Percentiles rank a stretch among this genome's conserved stretches.
Evolutionary conservation across 139 green algal genomes (phyloP).

Genomic region (Chlamydomonas schloesseri): DNA sequence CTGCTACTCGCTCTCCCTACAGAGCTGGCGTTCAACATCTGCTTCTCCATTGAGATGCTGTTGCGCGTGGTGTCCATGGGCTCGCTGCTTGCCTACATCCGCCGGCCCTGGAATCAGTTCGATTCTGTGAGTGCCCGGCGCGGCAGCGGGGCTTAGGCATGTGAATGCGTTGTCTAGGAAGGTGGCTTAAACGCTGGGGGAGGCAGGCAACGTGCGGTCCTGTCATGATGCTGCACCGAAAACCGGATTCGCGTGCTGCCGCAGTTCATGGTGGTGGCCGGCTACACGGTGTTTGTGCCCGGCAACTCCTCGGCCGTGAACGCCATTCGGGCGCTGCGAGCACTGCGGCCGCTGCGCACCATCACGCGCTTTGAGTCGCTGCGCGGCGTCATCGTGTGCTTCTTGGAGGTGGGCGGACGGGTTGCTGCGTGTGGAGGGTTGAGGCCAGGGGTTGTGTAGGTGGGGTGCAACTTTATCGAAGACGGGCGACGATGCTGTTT

Average conservation of each 20-base stretch:
- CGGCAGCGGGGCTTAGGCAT: no score
- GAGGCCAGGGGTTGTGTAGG: no score
- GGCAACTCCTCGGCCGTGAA: slow-evolving; percentile 55
- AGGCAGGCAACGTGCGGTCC: no score
- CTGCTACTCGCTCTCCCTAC: background rate
- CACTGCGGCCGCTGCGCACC: slow-evolving; percentile 84
- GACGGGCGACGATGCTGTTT: background rate
- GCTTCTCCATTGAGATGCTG: slow-evolving; percentile 81
- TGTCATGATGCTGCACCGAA: no score
- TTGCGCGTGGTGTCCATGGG: slow-evolving; percentile 68
- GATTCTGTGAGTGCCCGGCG: slow-evolving; percentile 2
- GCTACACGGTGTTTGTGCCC: slow-evolving; percentile 74
- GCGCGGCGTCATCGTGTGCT: slow-evolving; percentile 78
- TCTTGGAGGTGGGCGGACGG: slow-evolving; percentile 78
- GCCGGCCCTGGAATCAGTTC: slow-evolving; percentile 74
- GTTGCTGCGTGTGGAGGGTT: no score
- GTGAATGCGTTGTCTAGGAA: no score
- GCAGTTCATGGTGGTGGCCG: slow-evolving; percentile 75
- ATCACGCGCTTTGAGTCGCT: slow-evolving; percentile 84
- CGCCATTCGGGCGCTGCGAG: slow-evolving; percentile 77
- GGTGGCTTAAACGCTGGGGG: no score
- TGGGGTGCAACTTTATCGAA: background rate
- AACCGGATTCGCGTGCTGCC: no score
- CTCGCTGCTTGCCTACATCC: slow-evolving; percentile 65
- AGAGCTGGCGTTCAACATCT: slow-evolving; percentile 79